Evolutionary conservation across 2,329 filamentous ascomycete genomes (phyloP).

Genomic region (Fusarium avenaceum): DNA sequence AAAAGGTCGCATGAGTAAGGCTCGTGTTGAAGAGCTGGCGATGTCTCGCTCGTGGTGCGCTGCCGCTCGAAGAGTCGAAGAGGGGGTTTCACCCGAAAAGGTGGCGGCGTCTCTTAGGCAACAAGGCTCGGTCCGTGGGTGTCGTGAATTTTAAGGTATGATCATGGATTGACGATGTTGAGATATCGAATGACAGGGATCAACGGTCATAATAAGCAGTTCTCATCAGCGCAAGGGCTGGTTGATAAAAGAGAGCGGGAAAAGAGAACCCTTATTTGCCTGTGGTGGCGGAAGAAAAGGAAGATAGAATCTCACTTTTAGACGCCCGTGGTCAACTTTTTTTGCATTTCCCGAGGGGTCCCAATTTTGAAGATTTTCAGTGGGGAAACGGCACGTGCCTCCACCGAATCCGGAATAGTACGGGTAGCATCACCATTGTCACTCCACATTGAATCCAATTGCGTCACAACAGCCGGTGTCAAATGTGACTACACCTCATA

Average conservation of each 20-base stretch:
- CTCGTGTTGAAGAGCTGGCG: conserved; percentile 18
- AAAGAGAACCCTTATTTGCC: conserved; percentile 10
- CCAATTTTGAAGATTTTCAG: conserved; percentile 45
- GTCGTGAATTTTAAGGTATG: conserved; percentile 38
- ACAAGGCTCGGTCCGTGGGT: conserved; percentile 33
- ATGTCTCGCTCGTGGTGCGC: conserved; percentile 28
- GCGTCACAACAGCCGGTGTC: conserved; percentile 23
- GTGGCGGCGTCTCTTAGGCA: conserved; percentile 48
- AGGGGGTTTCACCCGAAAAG: conserved; percentile 19
- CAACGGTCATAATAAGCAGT: conserved; percentile 49
- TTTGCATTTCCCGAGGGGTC: conserved; percentile 42
- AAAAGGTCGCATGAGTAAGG: conserved; percentile 48
- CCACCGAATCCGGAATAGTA: conserved; percentile 7
- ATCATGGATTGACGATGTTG: conserved; percentile 46
- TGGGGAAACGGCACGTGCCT: conserved; percentile 52
- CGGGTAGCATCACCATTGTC: background rate
- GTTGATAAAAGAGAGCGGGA: conserved; percentile 16
- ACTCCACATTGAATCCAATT: conserved; percentile 28
- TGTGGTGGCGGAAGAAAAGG: conserved; percentile 26
- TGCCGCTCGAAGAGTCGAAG: conserved; percentile 21
- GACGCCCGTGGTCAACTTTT: conserved; percentile 44
- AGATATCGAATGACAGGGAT: conserved; percentile 29
- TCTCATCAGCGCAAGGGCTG: conserved; percentile 26
- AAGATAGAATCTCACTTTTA: conserved; percentile 29
- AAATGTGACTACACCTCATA: conserved; percentile 15